Base-by-base conservation (phyloP, 768 basidiomycete genomes). In the Fomitopsis serialis region DNA sequence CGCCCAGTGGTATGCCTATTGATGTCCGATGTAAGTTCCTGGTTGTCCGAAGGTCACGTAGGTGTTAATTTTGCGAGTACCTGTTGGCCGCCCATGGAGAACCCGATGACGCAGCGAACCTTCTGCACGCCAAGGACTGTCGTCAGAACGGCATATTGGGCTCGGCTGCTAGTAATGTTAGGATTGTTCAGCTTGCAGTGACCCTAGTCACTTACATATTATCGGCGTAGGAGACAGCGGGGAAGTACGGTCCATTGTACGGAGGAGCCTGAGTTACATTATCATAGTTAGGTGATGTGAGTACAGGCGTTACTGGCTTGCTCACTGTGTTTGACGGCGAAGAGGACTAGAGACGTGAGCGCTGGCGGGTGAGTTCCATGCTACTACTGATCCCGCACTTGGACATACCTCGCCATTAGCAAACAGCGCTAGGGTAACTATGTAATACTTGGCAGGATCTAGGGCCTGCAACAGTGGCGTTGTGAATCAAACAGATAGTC, bases 1-100 rank as follows among this genome's bases (percentile, higher is more conserved):
- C 5, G 79, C 68, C 79, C 78, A 81, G 56, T 81, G 70, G 59
- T 80, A 81, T 1, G 78, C 74, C 77, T 80, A 46, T 25, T 9
- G 32, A 25, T 27, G 13, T 6, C 21, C 6, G 44, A 8, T 17
- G 6, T 19, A 40, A 7, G 37, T 9, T 15, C 34, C 34, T 43
- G 15, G 12, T 3, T 34, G 25, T 47, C 29, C 44, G 17, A 27
- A 7, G 23, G 29, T 6, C 11, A 11, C 29, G 11, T 5, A 32
- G 29, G 11, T 32, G 29, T 32, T 45, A n/a, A n/a, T n/a, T n/a
- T 5, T 23, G 23, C 23, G 40, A 25, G 9, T 44, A 65, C 64
- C 63, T 68, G 66, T 52, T 68, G 66, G 7, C 58, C 66, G 5
- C 66, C 66, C 66, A 67, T 67, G 8, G 61, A 63, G 51, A 66